Evolutionary conservation across 768 basidiomycete genomes (phyloP).

Genomic region (Pholiota conissans): DNA sequence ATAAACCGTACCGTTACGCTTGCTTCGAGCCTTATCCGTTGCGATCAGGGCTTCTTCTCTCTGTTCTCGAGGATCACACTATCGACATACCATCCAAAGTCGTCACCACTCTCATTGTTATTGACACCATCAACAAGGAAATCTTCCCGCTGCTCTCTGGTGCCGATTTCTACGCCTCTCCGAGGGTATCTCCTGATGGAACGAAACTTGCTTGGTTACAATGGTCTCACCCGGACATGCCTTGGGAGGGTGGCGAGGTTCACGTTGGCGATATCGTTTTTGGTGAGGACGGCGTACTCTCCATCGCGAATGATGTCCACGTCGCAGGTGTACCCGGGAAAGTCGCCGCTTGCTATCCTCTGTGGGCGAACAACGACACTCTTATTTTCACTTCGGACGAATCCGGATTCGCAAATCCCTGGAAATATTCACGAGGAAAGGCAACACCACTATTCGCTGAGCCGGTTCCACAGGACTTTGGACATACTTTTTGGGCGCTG

Average conservation of each 20-base stretch:
- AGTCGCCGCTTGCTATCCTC: constrained; percentile 58
- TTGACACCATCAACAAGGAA: constrained; percentile 46
- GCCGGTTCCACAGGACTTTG: constrained; percentile 56
- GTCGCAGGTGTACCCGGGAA: constrained; percentile 53
- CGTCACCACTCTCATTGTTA: constrained; percentile 55
- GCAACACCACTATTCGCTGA: constrained; percentile 38
- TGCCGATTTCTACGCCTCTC: constrained; percentile 48
- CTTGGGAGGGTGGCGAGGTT: constrained; percentile 67
- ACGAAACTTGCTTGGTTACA: constrained; percentile 58
- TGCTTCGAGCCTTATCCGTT: constrained; percentile 60
- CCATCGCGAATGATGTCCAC: constrained; percentile 34
- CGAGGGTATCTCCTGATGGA: constrained; percentile 62
- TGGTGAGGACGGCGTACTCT: constrained; percentile 21
- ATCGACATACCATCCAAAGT: constrained; percentile 47
- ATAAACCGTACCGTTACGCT: constrained; percentile 58
- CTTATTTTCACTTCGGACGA: constrained; percentile 67
- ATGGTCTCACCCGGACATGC: constrained; percentile 60
- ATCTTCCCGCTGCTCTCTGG: constrained; percentile 41
- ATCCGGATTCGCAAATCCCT: constrained; percentile 71
- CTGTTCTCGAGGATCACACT: constrained; percentile 75
- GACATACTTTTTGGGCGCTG: constrained; percentile 55
- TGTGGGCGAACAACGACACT: constrained; percentile 55
- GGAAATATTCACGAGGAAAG: constrained; percentile 44
- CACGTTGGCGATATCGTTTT: constrained; percentile 48
- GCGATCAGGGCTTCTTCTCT: constrained; percentile 52